Evolutionary conservation across 371 early-diverging fungal species (phyloP).

Genomic region (Mortierella sp.): DNA sequence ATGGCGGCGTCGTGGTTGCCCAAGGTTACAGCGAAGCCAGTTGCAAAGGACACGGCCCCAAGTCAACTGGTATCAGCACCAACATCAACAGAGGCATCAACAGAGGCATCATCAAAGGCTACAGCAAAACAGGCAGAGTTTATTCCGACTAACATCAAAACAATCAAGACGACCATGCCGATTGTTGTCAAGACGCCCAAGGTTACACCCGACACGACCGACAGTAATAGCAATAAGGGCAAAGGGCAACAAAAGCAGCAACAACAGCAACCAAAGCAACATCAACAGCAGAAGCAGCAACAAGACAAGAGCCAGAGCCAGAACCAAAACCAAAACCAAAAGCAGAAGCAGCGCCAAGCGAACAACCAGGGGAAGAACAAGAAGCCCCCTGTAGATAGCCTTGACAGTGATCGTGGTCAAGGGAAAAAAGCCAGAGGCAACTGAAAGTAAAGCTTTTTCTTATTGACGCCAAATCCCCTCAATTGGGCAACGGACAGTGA

Average conservation of each 20-base stretch:
- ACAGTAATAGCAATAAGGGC: slow-evolving; percentile 2
- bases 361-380: slow-evolving; percentile 19
- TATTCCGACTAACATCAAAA: slow-evolving; percentile 43
- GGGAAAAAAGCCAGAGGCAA: slow-evolving; percentile 17
- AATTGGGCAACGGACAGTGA: neutral
- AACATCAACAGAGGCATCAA: too few species aligned
- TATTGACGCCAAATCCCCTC: too few species aligned
- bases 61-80: too few species aligned
- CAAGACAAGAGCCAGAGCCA: neutral
- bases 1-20: slow-evolving; percentile 48
- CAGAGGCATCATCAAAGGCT: too few species aligned
- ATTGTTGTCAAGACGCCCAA: slow-evolving; percentile 34
- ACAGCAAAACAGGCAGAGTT: neutral
- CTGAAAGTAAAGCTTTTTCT: neutral
- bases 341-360: slow-evolving; percentile 18
- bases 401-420: slow-evolving; percentile 12
- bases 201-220: neutral
- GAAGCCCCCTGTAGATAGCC: slow-evolving; percentile 17
- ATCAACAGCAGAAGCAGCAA: slow-evolving; percentile 4
- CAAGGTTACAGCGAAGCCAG: slow-evolving; percentile 13
- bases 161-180: slow-evolving; percentile 38
- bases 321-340: neutral
- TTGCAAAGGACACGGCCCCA: neutral
- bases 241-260: slow-evolving; percentile 4
- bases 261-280: slow-evolving; percentile 1